Base-by-base conservation (phyloP, 2,329 filamentous ascomycete species). In the Stachybotrys chartarum region DNA sequence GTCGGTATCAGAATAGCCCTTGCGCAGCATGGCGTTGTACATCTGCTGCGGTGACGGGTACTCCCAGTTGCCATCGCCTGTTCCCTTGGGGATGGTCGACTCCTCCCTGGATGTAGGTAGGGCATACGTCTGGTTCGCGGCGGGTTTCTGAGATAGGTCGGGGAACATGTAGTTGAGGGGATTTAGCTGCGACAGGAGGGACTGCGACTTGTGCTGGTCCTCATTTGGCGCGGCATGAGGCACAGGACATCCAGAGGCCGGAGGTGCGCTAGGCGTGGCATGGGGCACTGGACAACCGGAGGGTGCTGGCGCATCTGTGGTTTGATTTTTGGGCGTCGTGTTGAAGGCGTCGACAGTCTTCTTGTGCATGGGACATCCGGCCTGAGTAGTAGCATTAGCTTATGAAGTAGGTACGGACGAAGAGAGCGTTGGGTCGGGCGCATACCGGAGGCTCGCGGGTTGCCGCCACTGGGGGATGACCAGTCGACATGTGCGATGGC, bases 41-140 rank as follows among this genome's bases (percentile, higher is more conserved):
- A 99, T 99, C 73, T 99, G 94, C 75, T 99, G 94, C 0, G 94
- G 93, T 0, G 91, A 97, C 0, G 94, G 94, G 69, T 99, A 99
- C 72, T 97, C 94, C 94, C 94, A 99, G 66, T 90, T 95, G 50
- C 85, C 83, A 53, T 86, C 80, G 51, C 84, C 81, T 57, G 88
- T 85, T 65, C 89, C 90, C 63, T 88, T 88, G n/a, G 94, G 94
- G 63, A 99, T 99, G 1, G 92, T 91, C 1, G 90, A 96, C 32
- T 82, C 75, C 71, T 97, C 91, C 63, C 94, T 88, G 7, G 85
- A 82, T 2, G 92, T 88, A 0, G 92, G 89, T 1, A 99, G 83
- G 30, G 80, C 77, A 30, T 88, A 73, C 5, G 82, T 81, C 72
- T 99, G 94, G 59, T 88, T 78, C 0, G 84, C 77, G 3, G 90